Evolutionary conservation across 768 basidiomycete species (phyloP).

Genomic region (Krasilnikovozyma curviuscula): DNA sequence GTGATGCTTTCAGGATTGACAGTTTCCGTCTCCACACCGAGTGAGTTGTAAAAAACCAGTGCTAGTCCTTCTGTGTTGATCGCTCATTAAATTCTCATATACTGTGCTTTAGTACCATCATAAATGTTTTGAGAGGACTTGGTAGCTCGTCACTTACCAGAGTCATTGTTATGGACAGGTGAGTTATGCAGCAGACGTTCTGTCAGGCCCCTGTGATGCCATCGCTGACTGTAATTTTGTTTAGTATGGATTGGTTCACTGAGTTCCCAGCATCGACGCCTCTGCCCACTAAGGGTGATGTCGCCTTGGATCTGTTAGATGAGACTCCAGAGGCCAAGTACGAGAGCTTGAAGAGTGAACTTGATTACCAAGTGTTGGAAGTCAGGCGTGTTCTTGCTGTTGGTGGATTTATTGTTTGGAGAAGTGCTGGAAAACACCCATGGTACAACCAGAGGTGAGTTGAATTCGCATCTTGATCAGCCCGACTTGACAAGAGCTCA

Average conservation of each 20-base stretch:
- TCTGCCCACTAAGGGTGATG: not conserved
- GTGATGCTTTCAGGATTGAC: conserved; percentile 26
- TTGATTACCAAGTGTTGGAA: conserved; percentile 39
- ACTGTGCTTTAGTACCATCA: not conserved
- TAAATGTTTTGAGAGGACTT: conserved; percentile 33
- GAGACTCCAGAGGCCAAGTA: conserved; percentile 27
- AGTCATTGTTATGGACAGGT: conserved; percentile 50
- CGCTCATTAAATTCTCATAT: not conserved
- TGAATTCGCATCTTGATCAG: not conserved
- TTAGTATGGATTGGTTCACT: conserved; percentile 4
- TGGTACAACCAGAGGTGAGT: conserved; percentile 42
- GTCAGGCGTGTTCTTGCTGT: conserved; percentile 38
- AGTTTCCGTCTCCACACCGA: conserved; percentile 53
- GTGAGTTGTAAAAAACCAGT: no score
- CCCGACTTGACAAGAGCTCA: not conserved
- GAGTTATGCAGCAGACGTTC: not conserved
- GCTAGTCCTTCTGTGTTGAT: not conserved
- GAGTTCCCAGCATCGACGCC: conserved; percentile 2
- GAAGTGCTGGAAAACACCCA: conserved; percentile 42
- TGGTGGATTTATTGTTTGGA: conserved; percentile 47
- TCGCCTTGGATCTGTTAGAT: conserved; percentile 33
- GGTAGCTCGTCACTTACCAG: conserved; percentile 38
- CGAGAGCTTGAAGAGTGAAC: conserved; percentile 28
- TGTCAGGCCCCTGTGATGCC: not conserved
- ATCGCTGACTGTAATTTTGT: not conserved